Base-by-base conservation (phyloP, 1,284 basidiomycete genomes). In the Leccinum griseonigrum region DNA sequence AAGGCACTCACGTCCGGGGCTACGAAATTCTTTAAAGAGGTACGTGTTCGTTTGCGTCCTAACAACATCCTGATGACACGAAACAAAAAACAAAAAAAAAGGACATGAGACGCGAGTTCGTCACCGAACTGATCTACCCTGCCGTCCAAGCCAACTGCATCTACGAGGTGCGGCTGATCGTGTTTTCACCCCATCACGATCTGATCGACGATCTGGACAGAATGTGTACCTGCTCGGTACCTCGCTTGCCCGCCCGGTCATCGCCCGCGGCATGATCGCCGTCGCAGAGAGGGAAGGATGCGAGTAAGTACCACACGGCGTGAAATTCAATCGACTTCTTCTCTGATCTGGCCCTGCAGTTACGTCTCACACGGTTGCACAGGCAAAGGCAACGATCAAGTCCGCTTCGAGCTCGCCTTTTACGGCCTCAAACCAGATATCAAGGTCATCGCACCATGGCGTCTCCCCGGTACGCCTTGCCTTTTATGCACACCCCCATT, bases 341-440 rank as follows among this genome's bases (percentile, higher is more conserved):
- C 38, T 48, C 59, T 60, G 62, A 57, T 36, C 55, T 57, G 11
- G 32, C 61, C 14, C 18, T 3, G 11, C 63, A 95, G 93, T 77
- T 99, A 85, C 75, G 97, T 99, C 67, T 91, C 96, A 43, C 97
- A 99, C 79, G 97, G 97, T 46, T 99, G 97, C 85, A 99, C 97
- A 54, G 43, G 43, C 18, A 46, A 46, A 46, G 43, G 40, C 40
- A 43, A 43, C 3, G 43, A 46, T 0, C 43, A 46, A 22, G 43
- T 18, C 5, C 43, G 43, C 43, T 46, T 46, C 43, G 43, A 46
- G 43, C 18, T 46, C 16, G 43, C 43, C 0, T 46, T 46, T 13
- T n/a, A 46, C 43, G 43, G 43, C 2, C 43, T 46, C 6, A 46
- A 46, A 2, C 43, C 43, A 0, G 18, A 46, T 5, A 46, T 46